These are phyloP conservation scores for Kernera saxatilis DNA, from an alignment of 345 rosid species.

Conservation along the genomic window DNA sequence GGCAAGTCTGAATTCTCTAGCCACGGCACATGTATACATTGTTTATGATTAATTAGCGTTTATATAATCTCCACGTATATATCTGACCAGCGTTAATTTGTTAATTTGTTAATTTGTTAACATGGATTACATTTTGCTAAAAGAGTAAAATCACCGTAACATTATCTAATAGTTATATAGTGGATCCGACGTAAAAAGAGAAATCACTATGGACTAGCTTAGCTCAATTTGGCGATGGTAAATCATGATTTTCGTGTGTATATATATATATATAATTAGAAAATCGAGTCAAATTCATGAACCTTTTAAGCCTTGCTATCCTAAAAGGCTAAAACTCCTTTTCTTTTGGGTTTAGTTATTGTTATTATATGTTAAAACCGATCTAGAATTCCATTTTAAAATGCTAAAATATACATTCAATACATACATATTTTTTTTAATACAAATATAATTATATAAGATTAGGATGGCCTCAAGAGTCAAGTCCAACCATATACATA, in stretches of 20 bases:
- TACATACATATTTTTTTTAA: too few relatives aligned
- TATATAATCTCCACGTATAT: neutral
- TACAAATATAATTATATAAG: too few relatives aligned
- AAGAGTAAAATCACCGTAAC: neutral
- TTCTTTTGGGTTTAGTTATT: neutral
- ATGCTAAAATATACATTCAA: neutral
- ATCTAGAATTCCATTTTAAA: neutral
- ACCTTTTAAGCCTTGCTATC: neutral
- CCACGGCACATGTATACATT: neutral
- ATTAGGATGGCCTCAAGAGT: slow-evolving; percentile 18
- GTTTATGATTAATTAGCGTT: slow-evolving; percentile 4
- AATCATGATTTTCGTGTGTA: neutral
- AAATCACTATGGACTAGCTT: neutral
- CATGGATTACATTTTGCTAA: neutral
- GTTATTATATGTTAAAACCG: neutral
- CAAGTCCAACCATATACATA: slow-evolving; percentile 7
- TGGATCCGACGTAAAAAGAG: neutral
- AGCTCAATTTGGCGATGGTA: neutral
- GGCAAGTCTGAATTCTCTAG: slow-evolving; percentile 2
- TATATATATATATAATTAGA: neutral
- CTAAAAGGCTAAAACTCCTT: too few relatives aligned
- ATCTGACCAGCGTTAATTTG: neutral
- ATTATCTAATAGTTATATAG: neutral
- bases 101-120: neutral
- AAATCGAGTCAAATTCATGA: neutral